Evolutionary conservation across 1,139 yeast genomes (phyloP).

Genomic region (Yamadazyma siamensis): DNA sequence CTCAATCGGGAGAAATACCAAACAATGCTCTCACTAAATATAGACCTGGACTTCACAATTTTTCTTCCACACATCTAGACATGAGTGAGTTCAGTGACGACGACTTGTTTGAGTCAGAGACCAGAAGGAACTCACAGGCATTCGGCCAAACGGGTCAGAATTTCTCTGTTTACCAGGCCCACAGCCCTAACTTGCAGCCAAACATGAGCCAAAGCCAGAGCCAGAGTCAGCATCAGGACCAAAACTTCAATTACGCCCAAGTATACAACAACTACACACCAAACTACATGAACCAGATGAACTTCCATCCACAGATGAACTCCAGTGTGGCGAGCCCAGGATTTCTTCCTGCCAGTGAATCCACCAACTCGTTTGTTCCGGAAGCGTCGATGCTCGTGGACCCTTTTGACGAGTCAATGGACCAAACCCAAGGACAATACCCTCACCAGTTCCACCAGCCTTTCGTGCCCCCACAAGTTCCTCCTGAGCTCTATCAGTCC

Average conservation of each 20-base stretch:
- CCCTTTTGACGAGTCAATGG: conserved; percentile 4
- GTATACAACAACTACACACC: too few relatives aligned
- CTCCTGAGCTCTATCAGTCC: conserved; percentile 9
- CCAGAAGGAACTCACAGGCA: conserved; percentile 6
- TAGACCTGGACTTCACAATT: conserved; percentile 2
- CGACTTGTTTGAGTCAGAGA: conserved; percentile 11
- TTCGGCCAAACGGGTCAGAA: too few relatives aligned
- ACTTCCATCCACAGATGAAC: neutral
- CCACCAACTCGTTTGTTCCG: too few relatives aligned
- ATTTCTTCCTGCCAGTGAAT: too few relatives aligned
- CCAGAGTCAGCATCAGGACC: conserved; percentile 1
- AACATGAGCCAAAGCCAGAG: neutral
- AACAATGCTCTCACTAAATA: conserved; percentile 8
- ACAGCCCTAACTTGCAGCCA: too few relatives aligned
- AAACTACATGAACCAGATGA: conserved; percentile 1
- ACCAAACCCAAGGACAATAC: neutral
- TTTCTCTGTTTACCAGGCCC: too few relatives aligned
- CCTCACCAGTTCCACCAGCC: too few relatives aligned
- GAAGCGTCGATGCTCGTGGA: conserved; percentile 1
- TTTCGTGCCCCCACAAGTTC: conserved; percentile 12
- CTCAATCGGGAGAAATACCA: too few relatives aligned
- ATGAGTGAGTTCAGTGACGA: conserved; percentile 11
- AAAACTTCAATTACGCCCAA: conserved; percentile 1
- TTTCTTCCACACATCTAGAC: neutral
- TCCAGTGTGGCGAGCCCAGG: too few relatives aligned